Conservation (phyloP, 2,329 filamentous ascomycete species). For the Botryotinia convoluta region DNA sequence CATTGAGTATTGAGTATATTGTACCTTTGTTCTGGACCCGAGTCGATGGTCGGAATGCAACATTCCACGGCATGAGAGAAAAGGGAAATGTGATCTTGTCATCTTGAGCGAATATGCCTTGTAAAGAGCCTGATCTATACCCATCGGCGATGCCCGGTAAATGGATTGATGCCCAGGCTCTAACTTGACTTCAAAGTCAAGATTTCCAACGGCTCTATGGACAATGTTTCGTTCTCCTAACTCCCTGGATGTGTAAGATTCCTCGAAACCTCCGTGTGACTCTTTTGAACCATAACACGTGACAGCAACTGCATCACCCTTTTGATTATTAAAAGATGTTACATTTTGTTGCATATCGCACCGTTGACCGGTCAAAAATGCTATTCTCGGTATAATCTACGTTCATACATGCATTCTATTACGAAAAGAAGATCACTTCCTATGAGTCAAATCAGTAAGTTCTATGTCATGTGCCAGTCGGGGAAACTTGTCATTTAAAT, state of each 20-base stretch:
- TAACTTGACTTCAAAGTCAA: neutral
- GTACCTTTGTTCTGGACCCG: conserved; percentile 9
- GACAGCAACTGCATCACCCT: neutral
- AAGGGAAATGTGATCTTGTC: conserved; percentile 19
- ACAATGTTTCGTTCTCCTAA: neutral
- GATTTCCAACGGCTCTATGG: neutral
- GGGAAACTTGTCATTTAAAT: neutral
- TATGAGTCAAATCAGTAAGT: neutral
- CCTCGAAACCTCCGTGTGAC: neutral
- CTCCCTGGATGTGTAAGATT: neutral
- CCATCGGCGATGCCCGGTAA: conserved; percentile 13
- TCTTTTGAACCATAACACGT: neutral
- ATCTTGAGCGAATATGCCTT: neutral
- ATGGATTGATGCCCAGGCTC: neutral
- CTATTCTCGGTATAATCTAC: neutral
- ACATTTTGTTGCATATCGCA: conserved; percentile 17
- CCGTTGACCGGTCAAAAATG: conserved; percentile 11
- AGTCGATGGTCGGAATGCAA: conserved; percentile 4
- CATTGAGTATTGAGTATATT: neutral
- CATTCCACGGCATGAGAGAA: conserved; percentile 1
- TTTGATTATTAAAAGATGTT: neutral
- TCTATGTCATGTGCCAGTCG: neutral
- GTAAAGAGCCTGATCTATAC: neutral
- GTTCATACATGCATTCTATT: neutral
- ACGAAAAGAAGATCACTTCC: neutral